Evolutionary conservation across 2,329 filamentous ascomycete genomes (phyloP).

Genomic region (Colletotrichum musicola): DNA sequence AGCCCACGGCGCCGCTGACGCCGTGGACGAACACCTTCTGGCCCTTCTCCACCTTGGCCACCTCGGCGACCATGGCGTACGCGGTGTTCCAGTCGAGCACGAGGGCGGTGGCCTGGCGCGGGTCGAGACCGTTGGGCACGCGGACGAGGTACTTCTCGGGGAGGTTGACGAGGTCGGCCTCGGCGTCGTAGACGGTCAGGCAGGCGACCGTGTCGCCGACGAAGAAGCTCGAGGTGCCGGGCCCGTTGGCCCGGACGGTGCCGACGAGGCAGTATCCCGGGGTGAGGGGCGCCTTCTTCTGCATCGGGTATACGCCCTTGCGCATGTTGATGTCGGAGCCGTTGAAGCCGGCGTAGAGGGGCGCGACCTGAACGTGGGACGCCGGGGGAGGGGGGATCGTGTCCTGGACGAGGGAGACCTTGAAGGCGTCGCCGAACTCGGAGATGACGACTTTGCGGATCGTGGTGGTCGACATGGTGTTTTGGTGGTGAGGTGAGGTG

Average conservation of each 20-base stretch:
- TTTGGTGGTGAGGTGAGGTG: neutral
- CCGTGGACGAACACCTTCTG: conserved; percentile 64
- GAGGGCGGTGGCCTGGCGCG: conserved; percentile 55
- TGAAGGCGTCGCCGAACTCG: conserved; percentile 55
- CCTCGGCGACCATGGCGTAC: conserved; percentile 52
- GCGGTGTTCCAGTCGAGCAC: conserved; percentile 61
- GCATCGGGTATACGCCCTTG: conserved; percentile 59
- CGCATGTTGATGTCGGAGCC: conserved; percentile 65
- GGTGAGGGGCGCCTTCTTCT: conserved; percentile 59
- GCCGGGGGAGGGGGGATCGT: conserved; percentile 54
- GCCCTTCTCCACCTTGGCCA: conserved; percentile 55
- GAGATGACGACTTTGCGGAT: conserved; percentile 61
- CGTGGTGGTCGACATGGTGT: conserved; percentile 38
- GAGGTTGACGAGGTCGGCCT: conserved; percentile 60
- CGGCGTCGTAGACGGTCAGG: conserved; percentile 55
- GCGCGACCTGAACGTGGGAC: conserved; percentile 60
- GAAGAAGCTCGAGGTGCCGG: conserved; percentile 47
- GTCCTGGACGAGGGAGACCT: conserved; percentile 49
- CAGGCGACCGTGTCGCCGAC: conserved; percentile 51
- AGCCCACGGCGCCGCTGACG: conserved; percentile 63
- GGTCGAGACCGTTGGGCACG: conserved; percentile 56
- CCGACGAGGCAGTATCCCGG: conserved; percentile 64
- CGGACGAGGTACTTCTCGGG: conserved; percentile 59
- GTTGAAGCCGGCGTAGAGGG: conserved; percentile 61
- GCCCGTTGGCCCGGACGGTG: conserved; percentile 53